These are phyloP conservation scores for Triticum aestivum DNA, from an alignment of 176 grass and related monocot genomes.

Conservation along the genomic window DNA sequence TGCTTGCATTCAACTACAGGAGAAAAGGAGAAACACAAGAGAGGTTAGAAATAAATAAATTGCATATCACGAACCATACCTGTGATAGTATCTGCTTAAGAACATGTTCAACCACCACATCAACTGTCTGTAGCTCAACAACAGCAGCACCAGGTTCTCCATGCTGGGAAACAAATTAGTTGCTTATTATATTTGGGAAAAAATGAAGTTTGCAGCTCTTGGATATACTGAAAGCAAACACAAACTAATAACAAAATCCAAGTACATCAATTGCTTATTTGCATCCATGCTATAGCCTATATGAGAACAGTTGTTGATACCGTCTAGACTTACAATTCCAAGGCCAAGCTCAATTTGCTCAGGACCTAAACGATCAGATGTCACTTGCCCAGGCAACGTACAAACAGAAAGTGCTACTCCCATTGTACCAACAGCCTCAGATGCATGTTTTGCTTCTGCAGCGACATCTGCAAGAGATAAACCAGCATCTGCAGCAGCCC, in stretches of 20 bases:
- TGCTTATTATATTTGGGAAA: not conserved
- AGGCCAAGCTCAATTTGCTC: constrained; percentile 96
- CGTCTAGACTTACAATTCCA: constrained; percentile 87
- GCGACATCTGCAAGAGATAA: constrained; percentile 88
- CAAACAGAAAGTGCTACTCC: constrained; percentile 98
- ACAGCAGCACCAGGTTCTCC: constrained; percentile 96
- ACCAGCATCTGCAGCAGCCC: constrained; percentile 93
- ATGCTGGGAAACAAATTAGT: constrained; percentile 62
- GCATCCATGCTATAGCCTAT: not conserved
- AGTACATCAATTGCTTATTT: constrained; percentile 22
- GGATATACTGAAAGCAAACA: constrained; percentile 34
- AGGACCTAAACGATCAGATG: constrained; percentile 93
- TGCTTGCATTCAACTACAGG: not conserved
- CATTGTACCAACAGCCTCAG: constrained; percentile 95
- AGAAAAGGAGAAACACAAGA: constrained; percentile 26
- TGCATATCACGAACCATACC: constrained; percentile 36
- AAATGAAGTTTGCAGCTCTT: not conserved
- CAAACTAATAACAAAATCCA: constrained; percentile 14
- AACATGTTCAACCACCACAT: constrained; percentile 90
- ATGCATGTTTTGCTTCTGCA: constrained; percentile 88
- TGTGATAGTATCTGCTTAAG: constrained; percentile 88
- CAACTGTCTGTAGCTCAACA: constrained; percentile 81
- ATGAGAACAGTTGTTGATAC: constrained; percentile 10
- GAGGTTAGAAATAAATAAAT: constrained; percentile 15
- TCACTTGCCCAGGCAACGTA: constrained; percentile 91